These are phyloP conservation scores for Nemania diffusa DNA, from an alignment of 2,329 filamentous ascomycete species.

Conservation along the genomic window DNA sequence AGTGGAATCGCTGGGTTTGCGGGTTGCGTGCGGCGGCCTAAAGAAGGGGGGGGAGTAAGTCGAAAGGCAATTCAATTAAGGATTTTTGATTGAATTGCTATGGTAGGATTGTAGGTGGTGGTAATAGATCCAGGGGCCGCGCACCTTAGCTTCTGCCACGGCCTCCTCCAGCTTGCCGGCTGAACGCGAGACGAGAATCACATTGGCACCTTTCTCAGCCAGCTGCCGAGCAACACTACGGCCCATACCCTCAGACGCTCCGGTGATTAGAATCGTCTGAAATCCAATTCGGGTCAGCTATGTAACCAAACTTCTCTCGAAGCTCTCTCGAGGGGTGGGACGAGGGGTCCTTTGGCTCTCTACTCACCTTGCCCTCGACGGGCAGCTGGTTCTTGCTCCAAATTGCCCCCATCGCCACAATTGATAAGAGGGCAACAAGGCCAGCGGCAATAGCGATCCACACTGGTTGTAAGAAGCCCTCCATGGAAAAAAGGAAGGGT, in stretches of 20 bases:
- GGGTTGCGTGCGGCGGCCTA: slow-evolving; percentile 74
- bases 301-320: not conserved
- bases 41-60: slow-evolving; percentile 17
- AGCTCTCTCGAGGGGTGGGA: not conserved
- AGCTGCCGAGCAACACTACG: slow-evolving; percentile 78
- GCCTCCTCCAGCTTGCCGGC: slow-evolving; percentile 77
- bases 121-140: slow-evolving; percentile 1
- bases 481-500: slow-evolving; percentile 36
- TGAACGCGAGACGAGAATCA: slow-evolving; percentile 86
- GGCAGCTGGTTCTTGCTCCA: slow-evolving; percentile 78
- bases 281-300: slow-evolving; percentile 25
- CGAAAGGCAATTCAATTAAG: slow-evolving; percentile 19
- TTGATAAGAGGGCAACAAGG: slow-evolving; percentile 51
- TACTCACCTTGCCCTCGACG: slow-evolving; percentile 80
- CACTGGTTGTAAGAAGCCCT: slow-evolving; percentile 26
- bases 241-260: slow-evolving; percentile 93
- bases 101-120: not conserved
- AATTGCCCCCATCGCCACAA: slow-evolving; percentile 73
- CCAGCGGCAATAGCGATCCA: slow-evolving; percentile 43
- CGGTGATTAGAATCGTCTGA: slow-evolving; percentile 89
- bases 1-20: slow-evolving; percentile 79
- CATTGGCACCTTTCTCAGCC: slow-evolving; percentile 82
- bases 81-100: not conserved
- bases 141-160: slow-evolving; percentile 60
- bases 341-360: not conserved